phyloP scores from a whole-genome alignment of 2,329 filamentous ascomycete species.

The Rhynchosporium secalis region DNA sequence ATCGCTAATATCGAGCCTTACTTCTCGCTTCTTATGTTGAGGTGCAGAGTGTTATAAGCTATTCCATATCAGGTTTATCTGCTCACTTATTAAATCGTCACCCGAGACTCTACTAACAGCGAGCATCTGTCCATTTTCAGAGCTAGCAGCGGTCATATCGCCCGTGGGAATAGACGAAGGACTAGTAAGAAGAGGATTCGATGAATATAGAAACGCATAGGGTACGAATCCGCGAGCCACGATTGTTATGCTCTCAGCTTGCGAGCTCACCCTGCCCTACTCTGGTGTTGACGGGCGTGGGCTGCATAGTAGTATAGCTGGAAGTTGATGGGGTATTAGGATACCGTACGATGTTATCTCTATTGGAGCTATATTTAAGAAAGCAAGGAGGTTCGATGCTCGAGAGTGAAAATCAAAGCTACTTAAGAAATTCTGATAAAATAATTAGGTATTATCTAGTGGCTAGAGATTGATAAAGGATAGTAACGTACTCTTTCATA shows the following conservation, averaged over 20 bases:
- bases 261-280: background rate
- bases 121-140: slow-evolving; percentile 57
- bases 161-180: slow-evolving; percentile 50
- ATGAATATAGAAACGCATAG: slow-evolving; percentile 68
- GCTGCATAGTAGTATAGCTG: background rate
- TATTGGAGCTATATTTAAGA: slow-evolving; percentile 3
- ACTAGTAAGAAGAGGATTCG: slow-evolving; percentile 35
- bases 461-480: slow-evolving; percentile 15
- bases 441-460: slow-evolving; percentile 7
- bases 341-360: background rate
- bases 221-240: slow-evolving; percentile 86
- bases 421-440: slow-evolving; percentile 2
- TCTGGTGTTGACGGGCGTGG: background rate
- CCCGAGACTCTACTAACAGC: slow-evolving; percentile 44
- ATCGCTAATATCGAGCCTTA: slow-evolving; percentile 70
- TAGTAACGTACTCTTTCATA: slow-evolving; percentile 13
- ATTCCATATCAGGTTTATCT: slow-evolving; percentile 33
- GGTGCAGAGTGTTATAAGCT: slow-evolving; percentile 23
- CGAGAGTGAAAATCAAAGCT: slow-evolving; percentile 7
- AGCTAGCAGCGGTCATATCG: slow-evolving; percentile 50
- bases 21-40: slow-evolving; percentile 52
- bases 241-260: slow-evolving; percentile 47
- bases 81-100: slow-evolving; percentile 40
- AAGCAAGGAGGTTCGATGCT: slow-evolving; percentile 10
- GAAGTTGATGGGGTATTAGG: background rate